These are phyloP conservation scores for Debaryomycetaceae sp. DNA, from an alignment of 1,139 yeast species.

Conservation along the genomic window DNA sequence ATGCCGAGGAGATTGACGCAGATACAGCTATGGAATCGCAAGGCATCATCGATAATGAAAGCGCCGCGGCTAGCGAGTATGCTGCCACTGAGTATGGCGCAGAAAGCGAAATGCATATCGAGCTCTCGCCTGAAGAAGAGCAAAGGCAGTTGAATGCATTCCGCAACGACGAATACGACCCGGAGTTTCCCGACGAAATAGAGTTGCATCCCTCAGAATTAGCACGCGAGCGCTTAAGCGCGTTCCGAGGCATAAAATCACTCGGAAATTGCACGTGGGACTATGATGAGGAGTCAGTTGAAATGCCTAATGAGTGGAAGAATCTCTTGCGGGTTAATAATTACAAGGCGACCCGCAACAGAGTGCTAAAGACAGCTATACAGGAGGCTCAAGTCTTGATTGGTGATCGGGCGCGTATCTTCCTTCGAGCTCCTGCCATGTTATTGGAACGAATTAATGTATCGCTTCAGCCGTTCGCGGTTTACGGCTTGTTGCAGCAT, in stretches of 20 bases:
- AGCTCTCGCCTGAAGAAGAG: constrained; percentile 75
- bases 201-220: constrained; percentile 70
- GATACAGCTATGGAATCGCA: constrained; percentile 10
- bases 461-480: constrained; percentile 37
- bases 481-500: constrained; percentile 69
- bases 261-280: constrained; percentile 81
- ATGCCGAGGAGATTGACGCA: constrained; percentile 41
- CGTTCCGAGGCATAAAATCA: constrained; percentile 82
- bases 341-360: constrained; percentile 68
- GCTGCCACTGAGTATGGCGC: constrained; percentile 35
- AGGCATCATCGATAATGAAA: constrained; percentile 19
- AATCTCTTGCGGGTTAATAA: constrained; percentile 66
- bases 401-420: constrained; percentile 56
- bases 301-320: constrained; percentile 70
- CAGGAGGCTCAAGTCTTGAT: constrained; percentile 49
- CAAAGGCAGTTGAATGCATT: constrained; percentile 61
- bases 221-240: constrained; percentile 61
- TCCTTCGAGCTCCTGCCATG: constrained; percentile 49
- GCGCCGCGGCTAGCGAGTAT: constrained; percentile 19
- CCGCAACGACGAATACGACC: constrained; percentile 67
- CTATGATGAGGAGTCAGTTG: constrained; percentile 66
- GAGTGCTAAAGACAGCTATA: constrained; percentile 50
- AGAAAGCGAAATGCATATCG: constrained; percentile 57
- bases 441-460: constrained; percentile 35
- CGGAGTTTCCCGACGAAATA: constrained; percentile 93